Evolutionary conservation across 257 asterid species (phyloP), one percentile per base, ranked within the genome.

Genomic region (Eucommia ulmoides): DNA sequence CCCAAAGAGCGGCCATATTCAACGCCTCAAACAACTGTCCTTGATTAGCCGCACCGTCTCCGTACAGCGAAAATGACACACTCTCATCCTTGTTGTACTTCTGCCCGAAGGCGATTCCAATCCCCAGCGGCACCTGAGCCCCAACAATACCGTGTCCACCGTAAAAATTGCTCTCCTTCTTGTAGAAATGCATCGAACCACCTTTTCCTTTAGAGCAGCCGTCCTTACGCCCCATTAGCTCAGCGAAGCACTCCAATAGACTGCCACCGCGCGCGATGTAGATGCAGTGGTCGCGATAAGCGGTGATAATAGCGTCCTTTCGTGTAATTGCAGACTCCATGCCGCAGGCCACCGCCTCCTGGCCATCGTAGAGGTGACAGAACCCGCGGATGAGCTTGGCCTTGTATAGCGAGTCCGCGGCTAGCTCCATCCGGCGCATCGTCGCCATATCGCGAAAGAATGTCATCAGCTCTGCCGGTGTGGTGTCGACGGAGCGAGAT

Each of bases 91-190:
- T 89, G 16, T 23, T 73, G 22, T 89, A 89, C 80, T 89, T 89
- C 84, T 85, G 98, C n/a, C 83, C 94, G 60, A 89, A 83, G 19
- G 96, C 88, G 78, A 89, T 60, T 19, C 98, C 98, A 62, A 76
- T 63, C 1, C 96, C 98, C 54, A 89, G 69, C 0, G 98, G 96
- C 33, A 89, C 73, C 68, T 89, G 98, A 0, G 96, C 98, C 22
- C 98, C 98, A 6, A 89, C 98, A 26, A 89, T 89, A 50, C 96
- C 98, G 52, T 89, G 98, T 2, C 98, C 98, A 8, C 98, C 98
- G 26, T 78, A 89, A 60, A 89, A 89, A 18, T 94, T 94, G 14
- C 44, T 65, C 1, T 81, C 93, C 77, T 85, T 89, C 77, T 76
- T 82, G 41, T 89, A 85, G 29, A 89, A 85, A 64, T 89, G 98